Percentiles rank a stretch among this genome's conserved stretches.
Conservation (phyloP, 768 basidiomycete species). For the Suillus decipiens region DNA sequence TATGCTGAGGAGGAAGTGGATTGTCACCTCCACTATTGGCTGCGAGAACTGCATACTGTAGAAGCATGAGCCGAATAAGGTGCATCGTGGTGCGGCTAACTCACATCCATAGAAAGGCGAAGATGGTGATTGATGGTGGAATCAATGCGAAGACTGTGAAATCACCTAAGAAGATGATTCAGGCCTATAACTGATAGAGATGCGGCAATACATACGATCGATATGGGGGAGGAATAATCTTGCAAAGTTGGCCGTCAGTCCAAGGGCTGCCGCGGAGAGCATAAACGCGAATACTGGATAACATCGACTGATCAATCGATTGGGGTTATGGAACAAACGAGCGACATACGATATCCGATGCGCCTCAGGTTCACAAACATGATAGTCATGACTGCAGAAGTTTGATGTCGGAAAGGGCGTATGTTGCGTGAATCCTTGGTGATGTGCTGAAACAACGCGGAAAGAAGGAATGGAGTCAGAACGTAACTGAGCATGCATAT, state of each 20-base stretch:
- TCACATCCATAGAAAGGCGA: conserved; percentile 61
- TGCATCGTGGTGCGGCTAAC: conserved; percentile 20
- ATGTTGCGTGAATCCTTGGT: not conserved
- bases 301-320: conserved; percentile 13
- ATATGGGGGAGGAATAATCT: conserved; percentile 63
- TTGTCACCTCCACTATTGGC: conserved; percentile 60
- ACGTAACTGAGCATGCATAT: not conserved
- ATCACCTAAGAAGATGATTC: conserved; percentile 46
- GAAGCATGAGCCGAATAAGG: conserved; percentile 9
- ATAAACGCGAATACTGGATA: conserved; percentile 38
- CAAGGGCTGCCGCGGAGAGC: conserved; percentile 57
- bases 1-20: conserved; percentile 54
- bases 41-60: conserved; percentile 69
- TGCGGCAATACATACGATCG: conserved; percentile 48
- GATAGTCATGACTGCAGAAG: conserved; percentile 50
- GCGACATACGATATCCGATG: conserved; percentile 48
- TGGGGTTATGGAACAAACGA: conserved; percentile 2
- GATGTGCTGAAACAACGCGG: not conserved
- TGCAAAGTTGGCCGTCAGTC: conserved; percentile 69
- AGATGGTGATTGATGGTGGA: conserved; percentile 64
- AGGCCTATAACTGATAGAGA: not conserved
- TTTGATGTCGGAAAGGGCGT: not conserved
- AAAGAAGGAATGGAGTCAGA: not conserved
- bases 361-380: conserved; percentile 59
- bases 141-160: conserved; percentile 72